Evolutionary conservation across 805 yeast genomes (phyloP).

Genomic region (Pichia sporocuriosa): DNA sequence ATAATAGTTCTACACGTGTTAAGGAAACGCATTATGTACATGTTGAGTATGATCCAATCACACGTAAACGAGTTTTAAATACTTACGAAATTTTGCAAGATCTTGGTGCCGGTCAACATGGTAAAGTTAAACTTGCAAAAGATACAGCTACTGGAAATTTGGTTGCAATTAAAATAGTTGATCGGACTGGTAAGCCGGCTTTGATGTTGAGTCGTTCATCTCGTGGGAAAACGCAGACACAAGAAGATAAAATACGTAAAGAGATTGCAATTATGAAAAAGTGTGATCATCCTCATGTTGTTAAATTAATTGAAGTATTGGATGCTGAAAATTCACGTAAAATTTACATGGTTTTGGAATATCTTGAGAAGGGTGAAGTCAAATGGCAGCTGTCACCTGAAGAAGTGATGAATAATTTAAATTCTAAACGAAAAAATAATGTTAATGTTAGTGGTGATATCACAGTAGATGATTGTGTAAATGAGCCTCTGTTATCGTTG

Average conservation of each 20-base stretch:
- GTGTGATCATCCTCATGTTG: slow-evolving; percentile 90
- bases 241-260: slow-evolving; percentile 70
- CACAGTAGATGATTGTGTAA: slow-evolving; percentile 8
- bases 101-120: slow-evolving; percentile 95
- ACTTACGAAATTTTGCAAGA: slow-evolving; percentile 84
- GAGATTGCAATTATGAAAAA: slow-evolving; percentile 93
- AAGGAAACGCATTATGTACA: slow-evolving; percentile 78
- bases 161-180: slow-evolving; percentile 93
- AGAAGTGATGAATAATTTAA: slow-evolving; percentile 14
- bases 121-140: slow-evolving; percentile 89
- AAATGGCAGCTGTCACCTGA: slow-evolving; percentile 56
- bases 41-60: slow-evolving; percentile 83
- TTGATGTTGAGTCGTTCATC: slow-evolving; percentile 34
- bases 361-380: slow-evolving; percentile 84
- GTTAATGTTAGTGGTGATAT: slow-evolving; percentile 8
- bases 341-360: slow-evolving; percentile 85
- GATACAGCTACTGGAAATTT: slow-evolving; percentile 55
- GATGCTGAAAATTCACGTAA: slow-evolving; percentile 81
- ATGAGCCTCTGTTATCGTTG: slow-evolving; percentile 61
- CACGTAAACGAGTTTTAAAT: slow-evolving; percentile 74
- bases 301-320: slow-evolving; percentile 73
- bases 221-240: slow-evolving; percentile 26
- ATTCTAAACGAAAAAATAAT: background rate
- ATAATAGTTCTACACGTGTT: slow-evolving; percentile 33
- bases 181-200: slow-evolving; percentile 56